Evolutionary conservation across 352 stramenopile genomes (phyloP), one percentile per base, ranked within the genome.

Genomic region (Phytophthora pinifolia): DNA sequence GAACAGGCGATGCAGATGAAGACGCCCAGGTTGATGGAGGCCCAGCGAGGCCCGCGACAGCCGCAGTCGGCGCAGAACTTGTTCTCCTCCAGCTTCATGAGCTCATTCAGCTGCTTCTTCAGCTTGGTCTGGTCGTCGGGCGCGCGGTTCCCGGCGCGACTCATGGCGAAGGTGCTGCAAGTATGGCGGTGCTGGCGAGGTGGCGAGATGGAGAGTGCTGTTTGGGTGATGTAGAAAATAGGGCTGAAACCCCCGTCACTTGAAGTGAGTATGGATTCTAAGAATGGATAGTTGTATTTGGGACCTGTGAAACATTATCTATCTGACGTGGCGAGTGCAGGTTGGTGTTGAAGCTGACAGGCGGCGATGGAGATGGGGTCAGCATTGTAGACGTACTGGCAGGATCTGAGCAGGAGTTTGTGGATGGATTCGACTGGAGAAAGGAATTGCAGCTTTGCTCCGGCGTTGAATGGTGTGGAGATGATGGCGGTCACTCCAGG

Each of bases 1-100:
- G 89, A 94, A 71, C 94, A 98, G 42, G 88, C 79, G 61, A 97
- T 96, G 74, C 94, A 98, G 57, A 98, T 92, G 69, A 98, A 98
- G 17, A 97, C 89, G 27, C 94, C 94, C 14, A 97, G 68, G 72
- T 96, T 98, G 58, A 97, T 95, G 25, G 84, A 96, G 29, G 90
- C 92, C 94, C 94, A 98, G 45, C 88, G 89, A 25, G 93, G 93
- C 0, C 82, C 86, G 52, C 85, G 86, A 27, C 79, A 87, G 64
- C 83, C 74, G 62, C 88, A 96, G 67, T 96, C 88, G 59, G 86
- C 86, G 60, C 88, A 96, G 48, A 94, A 92, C 67, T 94, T 92
- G 73, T 96, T 96, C 45, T 89, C 87, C 50, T 94, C 84, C n/a
- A 83, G 74, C 76, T 96, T 96, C 47, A 87, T 89, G 54, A 96